Evolutionary conservation across 768 basidiomycete genomes (phyloP).

Genomic region (Rhizopogon roseolus): DNA sequence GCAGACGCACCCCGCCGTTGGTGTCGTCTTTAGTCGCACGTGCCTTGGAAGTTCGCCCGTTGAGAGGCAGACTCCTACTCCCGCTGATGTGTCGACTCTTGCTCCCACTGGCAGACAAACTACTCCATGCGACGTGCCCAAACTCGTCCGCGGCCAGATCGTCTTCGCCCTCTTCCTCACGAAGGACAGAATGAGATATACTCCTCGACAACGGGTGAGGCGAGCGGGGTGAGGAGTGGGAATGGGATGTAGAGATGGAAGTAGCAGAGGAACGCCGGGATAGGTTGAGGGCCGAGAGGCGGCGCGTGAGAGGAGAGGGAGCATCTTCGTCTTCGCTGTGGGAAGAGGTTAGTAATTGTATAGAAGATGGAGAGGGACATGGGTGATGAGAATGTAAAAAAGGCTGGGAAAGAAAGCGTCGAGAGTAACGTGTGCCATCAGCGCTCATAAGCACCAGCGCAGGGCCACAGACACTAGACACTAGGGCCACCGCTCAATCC

Average conservation of each 20-base stretch:
- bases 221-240: neutral
- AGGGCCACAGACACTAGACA: neutral
- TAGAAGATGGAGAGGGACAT: neutral
- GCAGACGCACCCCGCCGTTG: no score
- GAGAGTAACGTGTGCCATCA: neutral
- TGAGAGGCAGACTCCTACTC: neutral
- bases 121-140: conserved; percentile 5
- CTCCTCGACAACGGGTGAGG: conserved; percentile 20
- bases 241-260: conserved; percentile 27
- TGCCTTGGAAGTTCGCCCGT: neutral
- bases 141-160: conserved; percentile 17
- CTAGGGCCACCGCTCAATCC: neutral
- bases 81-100: neutral
- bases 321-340: conserved; percentile 70
- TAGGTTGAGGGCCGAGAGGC: conserved; percentile 54
- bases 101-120: neutral
- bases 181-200: conserved; percentile 25
- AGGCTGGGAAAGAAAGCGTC: neutral
- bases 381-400: neutral
- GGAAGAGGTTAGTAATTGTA: neutral
- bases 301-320: conserved; percentile 59
- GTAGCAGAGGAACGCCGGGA: conserved; percentile 40
- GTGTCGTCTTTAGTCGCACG: neutral
- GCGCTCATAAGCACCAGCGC: neutral
- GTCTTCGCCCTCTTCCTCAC: conserved; percentile 21